phyloP scores from a whole-genome alignment of 805 yeast genomes.

The Cyberlindnera amylophila region DNA sequence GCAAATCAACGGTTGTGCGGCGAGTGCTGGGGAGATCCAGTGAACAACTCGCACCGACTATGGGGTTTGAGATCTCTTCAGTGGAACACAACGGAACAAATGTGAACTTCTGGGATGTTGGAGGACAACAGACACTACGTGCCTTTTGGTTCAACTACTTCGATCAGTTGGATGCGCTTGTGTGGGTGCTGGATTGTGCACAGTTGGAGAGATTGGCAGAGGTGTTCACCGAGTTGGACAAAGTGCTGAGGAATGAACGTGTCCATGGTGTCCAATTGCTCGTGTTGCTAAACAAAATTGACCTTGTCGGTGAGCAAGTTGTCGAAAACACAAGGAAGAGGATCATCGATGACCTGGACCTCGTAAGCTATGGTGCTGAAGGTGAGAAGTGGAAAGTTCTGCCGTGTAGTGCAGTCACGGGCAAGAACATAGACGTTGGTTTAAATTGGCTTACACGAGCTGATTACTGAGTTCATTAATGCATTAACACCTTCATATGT shows the following conservation, averaged over 20 bases:
- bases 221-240: conserved; percentile 59
- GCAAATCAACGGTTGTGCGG: conserved; percentile 82
- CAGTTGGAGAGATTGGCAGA: conserved; percentile 60
- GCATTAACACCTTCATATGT: no score
- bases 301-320: conserved; percentile 38
- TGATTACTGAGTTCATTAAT: neutral
- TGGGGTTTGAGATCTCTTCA: conserved; percentile 83
- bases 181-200: conserved; percentile 82
- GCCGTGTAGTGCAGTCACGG: conserved; percentile 15
- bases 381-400: conserved; percentile 16
- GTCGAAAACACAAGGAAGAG: conserved; percentile 14
- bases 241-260: conserved; percentile 53
- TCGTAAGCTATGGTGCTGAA: conserved; percentile 10
- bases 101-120: conserved; percentile 80
- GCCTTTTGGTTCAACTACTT: conserved; percentile 89
- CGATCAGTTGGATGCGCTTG: conserved; percentile 66
- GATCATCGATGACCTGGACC: conserved; percentile 12
- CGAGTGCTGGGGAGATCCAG: conserved; percentile 47
- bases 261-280: conserved; percentile 67
- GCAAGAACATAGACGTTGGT: conserved; percentile 7
- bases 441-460: conserved; percentile 8
- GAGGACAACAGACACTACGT: conserved; percentile 81
- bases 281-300: conserved; percentile 72
- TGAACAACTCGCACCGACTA: conserved; percentile 70
- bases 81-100: conserved; percentile 34